Evolutionary conservation across 768 basidiomycete species (phyloP), one percentile per base, ranked within the genome.

Genomic region (Dentipellis sp.): DNA sequence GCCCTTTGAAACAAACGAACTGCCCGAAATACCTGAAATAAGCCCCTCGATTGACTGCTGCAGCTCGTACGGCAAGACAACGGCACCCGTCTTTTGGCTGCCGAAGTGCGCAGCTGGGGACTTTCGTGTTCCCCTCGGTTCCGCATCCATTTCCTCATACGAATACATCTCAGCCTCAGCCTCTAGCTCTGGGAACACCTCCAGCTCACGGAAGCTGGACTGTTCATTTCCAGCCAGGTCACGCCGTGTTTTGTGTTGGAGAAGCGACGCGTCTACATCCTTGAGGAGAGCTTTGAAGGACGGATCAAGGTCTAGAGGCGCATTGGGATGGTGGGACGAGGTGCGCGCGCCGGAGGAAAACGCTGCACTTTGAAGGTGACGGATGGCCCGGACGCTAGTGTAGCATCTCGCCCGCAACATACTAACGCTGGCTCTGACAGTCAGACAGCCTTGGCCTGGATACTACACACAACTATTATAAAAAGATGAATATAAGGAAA

Each of bases 71-170:
- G 94, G 86, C 11, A 97, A 64, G 11, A 85, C 71, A 8, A 93
- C 81, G 46, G 83, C 72, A 9, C 91, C 89, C 50, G 91, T 76
- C 45, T 78, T 72, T 56, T 82, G 76, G 62, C 87, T 86, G 16
- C 93, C 94, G 67, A 89, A 89, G 21, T 74, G 72, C 17, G 92
- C 91, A 19, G 90, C 91, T 45, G 90, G 87, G 22, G 91, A 91
- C 66, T 88, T 88, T 52, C 81, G 73, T 46, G 67, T 78, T 66
- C 61, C 74, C 61, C 59, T 63, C 9, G 71, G 65, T 21, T 68
- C 63, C 19, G 65, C 56, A 16, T 68, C 69, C 22, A 72, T 71
- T 42, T 71, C 72, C 22, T 69, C 68, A 51, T 66, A 66, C 37
- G 69, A 58, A 4, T 53, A 59, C 55, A 59, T 58, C 16, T 74